phyloP scores from a whole-genome alignment of 768 basidiomycete genomes.

The Tricholomella constricta region DNA sequence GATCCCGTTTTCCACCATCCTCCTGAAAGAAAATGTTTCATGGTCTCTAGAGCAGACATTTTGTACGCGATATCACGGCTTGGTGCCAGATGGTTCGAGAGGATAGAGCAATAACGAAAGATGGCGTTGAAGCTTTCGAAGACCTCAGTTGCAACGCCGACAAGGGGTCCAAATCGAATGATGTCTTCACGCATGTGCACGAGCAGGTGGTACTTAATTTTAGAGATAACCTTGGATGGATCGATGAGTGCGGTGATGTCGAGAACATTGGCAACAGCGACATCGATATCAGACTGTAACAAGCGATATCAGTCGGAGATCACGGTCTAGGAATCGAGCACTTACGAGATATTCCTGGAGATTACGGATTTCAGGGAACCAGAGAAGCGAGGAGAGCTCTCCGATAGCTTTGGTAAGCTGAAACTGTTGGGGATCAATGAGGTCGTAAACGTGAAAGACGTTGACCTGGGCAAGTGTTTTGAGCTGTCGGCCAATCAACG shows the following conservation, averaged over 20 bases:
- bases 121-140: conserved; percentile 47
- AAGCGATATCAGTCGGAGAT: background rate
- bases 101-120: conserved; percentile 40
- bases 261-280: conserved; percentile 36
- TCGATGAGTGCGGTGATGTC: conserved; percentile 34
- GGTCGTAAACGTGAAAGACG: conserved; percentile 40
- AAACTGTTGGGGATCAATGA: conserved; percentile 26
- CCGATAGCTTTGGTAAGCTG: conserved; percentile 32
- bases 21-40: too few relatives aligned
- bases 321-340: background rate
- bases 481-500: conserved; percentile 41
- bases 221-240: too few relatives aligned
- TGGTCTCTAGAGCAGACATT: conserved; percentile 29
- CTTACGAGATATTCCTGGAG: conserved; percentile 37
- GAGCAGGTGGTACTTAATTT: too few relatives aligned
- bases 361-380: conserved; percentile 43
- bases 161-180: too few relatives aligned
- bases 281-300: conserved; percentile 28
- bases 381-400: conserved; percentile 37
- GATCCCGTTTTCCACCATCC: conserved; percentile 28
- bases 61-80: conserved; percentile 39
- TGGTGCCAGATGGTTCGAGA: conserved; percentile 48
- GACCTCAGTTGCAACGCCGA: conserved; percentile 33
- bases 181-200: conserved; percentile 35
- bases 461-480: conserved; percentile 39